Evolutionary conservation across 73 alveolate genomes (phyloP), one percentile per base, ranked within the genome.

Genomic region (Diophrys sp.): DNA sequence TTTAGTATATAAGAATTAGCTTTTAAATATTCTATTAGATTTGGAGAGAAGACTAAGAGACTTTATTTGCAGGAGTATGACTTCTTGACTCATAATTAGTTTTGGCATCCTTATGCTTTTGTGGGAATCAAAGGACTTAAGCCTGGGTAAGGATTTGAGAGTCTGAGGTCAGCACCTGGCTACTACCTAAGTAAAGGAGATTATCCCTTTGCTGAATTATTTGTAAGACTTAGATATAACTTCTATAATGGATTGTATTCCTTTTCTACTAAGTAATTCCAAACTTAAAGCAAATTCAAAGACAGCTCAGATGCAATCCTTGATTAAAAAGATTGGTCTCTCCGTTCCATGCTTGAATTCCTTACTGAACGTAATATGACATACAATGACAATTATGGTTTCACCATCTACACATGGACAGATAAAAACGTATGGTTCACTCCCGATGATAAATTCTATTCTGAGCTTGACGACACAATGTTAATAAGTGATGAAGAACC

Each of bases 91-190:
- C n/a, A 73, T 30, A 76, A 85, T 62, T 78, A 82, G 54, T 82
- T 82, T 66, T 79, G 57, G 67, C 96, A 90, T 74, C 96, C 96
- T 1, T 90, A 85, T 74, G 91, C 92, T 1, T 90, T 90, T 72
- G 71, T 90, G 1, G 96, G 96, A 26, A 70, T 81, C 14, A 90
- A 90, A 80, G 92, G 92, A 2, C 74, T 90, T 0, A 87, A 89
- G n/a, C 87, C 89, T 2, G 94, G 94, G 55, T 77, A 54, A 73
- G 94, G 87, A 25, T 87, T 76, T 72, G 96, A 90, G 68, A 85
- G 84, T 0, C 74, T 90, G 14, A 82, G 92, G 44, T 79, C 89
- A 26, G 80, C 76, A 71, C 70, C 71, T 66, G 96, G 96, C 24
- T 67, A 72, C 62, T 84, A 67, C 71, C 25, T 90, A 78, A 54